Conservation (phyloP, 2,329 filamentous ascomycete genomes). For the Didymella sp. region DNA sequence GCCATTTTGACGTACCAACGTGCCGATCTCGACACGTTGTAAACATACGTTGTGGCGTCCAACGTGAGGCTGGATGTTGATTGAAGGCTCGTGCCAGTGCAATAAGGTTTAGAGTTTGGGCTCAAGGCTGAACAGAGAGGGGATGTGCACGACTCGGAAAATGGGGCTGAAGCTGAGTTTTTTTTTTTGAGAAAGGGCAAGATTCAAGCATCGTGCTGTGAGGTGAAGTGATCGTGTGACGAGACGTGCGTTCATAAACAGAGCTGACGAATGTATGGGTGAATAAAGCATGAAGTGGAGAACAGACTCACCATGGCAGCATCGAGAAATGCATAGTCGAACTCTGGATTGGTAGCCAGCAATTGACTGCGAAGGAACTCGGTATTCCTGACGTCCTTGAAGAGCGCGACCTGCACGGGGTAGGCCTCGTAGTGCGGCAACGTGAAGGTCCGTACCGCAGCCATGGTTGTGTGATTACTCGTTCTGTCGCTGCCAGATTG, state of each 20-base stretch:
- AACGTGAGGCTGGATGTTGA: slow-evolving; percentile 1
- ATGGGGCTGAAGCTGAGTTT: background rate
- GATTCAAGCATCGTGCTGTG: background rate
- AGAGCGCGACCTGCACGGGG: slow-evolving; percentile 76
- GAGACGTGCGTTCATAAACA: slow-evolving; percentile 1
- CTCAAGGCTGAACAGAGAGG: background rate
- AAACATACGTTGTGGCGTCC: background rate
- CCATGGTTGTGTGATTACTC: slow-evolving; percentile 8
- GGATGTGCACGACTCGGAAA: slow-evolving; percentile 1
- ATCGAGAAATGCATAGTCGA: slow-evolving; percentile 94
- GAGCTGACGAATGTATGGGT: background rate
- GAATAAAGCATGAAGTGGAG: background rate
- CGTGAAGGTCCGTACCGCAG: slow-evolving; percentile 67
- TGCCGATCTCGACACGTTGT: background rate
- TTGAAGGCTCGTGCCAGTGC: background rate
- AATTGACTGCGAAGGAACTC: slow-evolving; percentile 81
- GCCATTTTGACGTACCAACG: background rate
- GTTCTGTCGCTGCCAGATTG: background rate
- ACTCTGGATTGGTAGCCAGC: slow-evolving; percentile 80
- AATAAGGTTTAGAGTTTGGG: slow-evolving; percentile 4
- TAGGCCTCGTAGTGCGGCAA: slow-evolving; percentile 79
- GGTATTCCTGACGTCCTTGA: slow-evolving; percentile 78
- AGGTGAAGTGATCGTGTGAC: background rate
- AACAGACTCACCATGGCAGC: slow-evolving; percentile 69
- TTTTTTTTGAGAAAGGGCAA: background rate